Conservation (phyloP, 192 early-diverging fungal species). For the Spizellomyces punctatus region DNA sequence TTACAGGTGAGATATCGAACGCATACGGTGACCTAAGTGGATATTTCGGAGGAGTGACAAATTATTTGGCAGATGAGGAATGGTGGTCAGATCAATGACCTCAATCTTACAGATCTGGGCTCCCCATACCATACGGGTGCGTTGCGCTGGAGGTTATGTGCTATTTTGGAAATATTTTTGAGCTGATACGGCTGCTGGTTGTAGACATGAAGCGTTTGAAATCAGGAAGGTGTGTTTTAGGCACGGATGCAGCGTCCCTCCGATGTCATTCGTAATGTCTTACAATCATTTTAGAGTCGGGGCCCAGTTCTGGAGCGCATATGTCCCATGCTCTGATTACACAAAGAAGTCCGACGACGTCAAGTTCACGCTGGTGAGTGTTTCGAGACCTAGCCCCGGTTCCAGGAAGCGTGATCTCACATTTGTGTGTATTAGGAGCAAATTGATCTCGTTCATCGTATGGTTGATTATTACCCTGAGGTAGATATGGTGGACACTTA, state of each 20-base stretch:
- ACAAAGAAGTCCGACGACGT: conserved; percentile 25
- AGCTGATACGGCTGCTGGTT: not conserved
- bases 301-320: conserved; percentile 49
- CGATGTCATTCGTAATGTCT: not conserved
- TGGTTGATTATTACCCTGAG: conserved; percentile 51
- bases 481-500: not conserved
- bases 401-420: not conserved
- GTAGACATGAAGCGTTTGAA: conserved; percentile 40
- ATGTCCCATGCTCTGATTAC: conserved; percentile 34
- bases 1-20: conserved; percentile 5
- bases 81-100: conserved; percentile 19
- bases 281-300: not conserved
- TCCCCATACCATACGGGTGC: conserved; percentile 16
- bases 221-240: conserved; percentile 30
- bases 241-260: too few species aligned
- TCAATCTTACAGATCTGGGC: conserved; percentile 34
- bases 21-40: too few species aligned
- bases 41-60: too few species aligned
- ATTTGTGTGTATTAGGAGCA: conserved; percentile 34
- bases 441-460: conserved; percentile 67
- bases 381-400: too few species aligned
- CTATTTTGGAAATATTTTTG: not conserved
- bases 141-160: not conserved
- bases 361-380: conserved; percentile 30
- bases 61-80: not conserved